Evolutionary conservation across 2,329 filamentous ascomycete genomes (phyloP).

Genomic region (Aspergillus transmontanensis): DNA sequence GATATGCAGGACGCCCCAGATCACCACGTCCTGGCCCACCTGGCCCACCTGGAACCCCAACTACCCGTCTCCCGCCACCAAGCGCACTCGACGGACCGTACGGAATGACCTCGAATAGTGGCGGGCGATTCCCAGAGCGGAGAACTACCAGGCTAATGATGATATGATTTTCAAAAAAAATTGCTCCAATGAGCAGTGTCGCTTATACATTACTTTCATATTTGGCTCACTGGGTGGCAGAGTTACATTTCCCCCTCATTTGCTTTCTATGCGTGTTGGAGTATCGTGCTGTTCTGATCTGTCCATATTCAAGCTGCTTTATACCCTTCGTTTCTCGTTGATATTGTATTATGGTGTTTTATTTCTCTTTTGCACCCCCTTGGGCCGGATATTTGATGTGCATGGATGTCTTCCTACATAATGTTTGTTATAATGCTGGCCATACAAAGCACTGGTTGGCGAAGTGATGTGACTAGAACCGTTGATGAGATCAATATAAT

Average conservation of each 20-base stretch:
- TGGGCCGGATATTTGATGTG: neutral
- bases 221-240: neutral
- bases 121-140: conserved; percentile 50
- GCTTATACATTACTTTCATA: neutral
- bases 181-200: neutral
- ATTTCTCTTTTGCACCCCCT: neutral
- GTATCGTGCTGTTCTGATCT: neutral
- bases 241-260: neutral
- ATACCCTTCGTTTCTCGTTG: conserved; percentile 13
- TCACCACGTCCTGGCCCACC: neutral
- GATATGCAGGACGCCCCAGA: conserved; percentile 23
- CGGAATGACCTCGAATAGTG: conserved; percentile 28
- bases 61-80: conserved; percentile 1
- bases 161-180: conserved; percentile 36
- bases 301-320: conserved; percentile 3
- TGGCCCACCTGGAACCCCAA: neutral
- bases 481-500: neutral
- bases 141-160: conserved; percentile 54
- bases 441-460: neutral
- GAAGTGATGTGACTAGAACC: neutral
- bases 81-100: conserved; percentile 23
- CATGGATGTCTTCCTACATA: neutral
- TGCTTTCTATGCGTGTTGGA: neutral
- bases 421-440: conserved; percentile 6
- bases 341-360: conserved; percentile 2